Evolutionary conservation across 2,329 filamentous ascomycete species (phyloP).

Genomic region (Trichoderma pleuroti): DNA sequence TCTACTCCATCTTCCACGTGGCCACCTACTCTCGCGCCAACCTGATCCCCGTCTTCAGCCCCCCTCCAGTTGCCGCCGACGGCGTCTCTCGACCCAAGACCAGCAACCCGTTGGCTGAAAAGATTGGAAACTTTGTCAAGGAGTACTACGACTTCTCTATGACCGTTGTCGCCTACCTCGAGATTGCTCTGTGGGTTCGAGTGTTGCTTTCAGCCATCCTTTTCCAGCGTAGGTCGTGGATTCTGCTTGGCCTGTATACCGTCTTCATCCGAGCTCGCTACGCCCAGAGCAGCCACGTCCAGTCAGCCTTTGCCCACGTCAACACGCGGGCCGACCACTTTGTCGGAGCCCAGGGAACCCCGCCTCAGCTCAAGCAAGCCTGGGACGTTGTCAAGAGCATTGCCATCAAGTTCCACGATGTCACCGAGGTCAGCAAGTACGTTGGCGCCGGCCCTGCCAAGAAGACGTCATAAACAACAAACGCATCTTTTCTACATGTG

Average conservation of each 20-base stretch:
- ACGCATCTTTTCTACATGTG: background rate
- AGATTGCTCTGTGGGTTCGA: constrained; percentile 84
- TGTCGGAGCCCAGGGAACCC: constrained; percentile 81
- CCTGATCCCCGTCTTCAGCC: constrained; percentile 80
- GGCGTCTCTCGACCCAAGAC: constrained; percentile 47
- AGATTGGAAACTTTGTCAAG: constrained; percentile 92
- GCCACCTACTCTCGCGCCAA: constrained; percentile 94
- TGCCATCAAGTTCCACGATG: constrained; percentile 70
- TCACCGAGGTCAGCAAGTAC: constrained; percentile 76
- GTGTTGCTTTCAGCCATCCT: constrained; percentile 75
- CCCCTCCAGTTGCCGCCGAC: constrained; percentile 56
- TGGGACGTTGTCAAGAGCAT: constrained; percentile 78
- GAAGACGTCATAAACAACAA: constrained; percentile 39
- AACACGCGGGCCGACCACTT: constrained; percentile 75
- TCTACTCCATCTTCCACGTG: constrained; percentile 98
- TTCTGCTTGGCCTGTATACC: constrained; percentile 81
- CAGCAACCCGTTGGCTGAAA: constrained; percentile 66
- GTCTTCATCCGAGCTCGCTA: constrained; percentile 88
- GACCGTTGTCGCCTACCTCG: constrained; percentile 84
- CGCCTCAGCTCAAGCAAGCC: constrained; percentile 70
- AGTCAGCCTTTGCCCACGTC: constrained; percentile 70
- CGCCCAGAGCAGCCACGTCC: constrained; percentile 89
- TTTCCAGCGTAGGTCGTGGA: constrained; percentile 89
- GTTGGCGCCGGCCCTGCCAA: constrained; percentile 52
- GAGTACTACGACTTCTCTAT: constrained; percentile 96